Conservation (phyloP, 2,329 filamentous ascomycete species). For the Diaporthe australafricana region DNA sequence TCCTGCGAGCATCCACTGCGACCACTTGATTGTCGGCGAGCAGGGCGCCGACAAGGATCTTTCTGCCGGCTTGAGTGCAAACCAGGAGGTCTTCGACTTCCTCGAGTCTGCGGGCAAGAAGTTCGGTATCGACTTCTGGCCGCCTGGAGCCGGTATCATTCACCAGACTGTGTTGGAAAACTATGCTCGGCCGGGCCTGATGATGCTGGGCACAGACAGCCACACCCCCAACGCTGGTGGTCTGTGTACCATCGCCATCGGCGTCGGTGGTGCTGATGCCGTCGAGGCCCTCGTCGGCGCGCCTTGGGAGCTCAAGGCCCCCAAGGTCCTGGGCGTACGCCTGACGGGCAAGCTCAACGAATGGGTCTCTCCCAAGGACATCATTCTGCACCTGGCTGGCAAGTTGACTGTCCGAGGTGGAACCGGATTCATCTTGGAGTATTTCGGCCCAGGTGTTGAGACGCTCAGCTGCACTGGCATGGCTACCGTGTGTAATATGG, state of each 20-base stretch:
- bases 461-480: constrained; percentile 92
- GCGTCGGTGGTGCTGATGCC: constrained; percentile 95
- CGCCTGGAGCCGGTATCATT: constrained; percentile 92
- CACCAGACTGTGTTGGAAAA: constrained; percentile 99
- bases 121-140: constrained; percentile 97
- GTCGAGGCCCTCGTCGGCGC: constrained; percentile 96
- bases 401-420: constrained; percentile 92
- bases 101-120: constrained; percentile 90
- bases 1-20: constrained; percentile 97
- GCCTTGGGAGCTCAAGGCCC: constrained; percentile 97
- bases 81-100: constrained; percentile 98
- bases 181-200: constrained; percentile 94
- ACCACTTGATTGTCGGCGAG: constrained; percentile 98
- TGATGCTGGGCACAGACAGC: constrained; percentile 99
- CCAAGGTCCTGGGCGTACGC: constrained; percentile 87
- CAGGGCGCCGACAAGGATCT: constrained; percentile 90
- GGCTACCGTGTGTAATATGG: constrained; percentile 94
- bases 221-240: constrained; percentile 98
- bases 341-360: constrained; percentile 86
- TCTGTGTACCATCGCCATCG: constrained; percentile 92
- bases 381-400: constrained; percentile 91
- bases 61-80: constrained; percentile 85
- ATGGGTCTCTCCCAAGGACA: constrained; percentile 95
- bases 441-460: constrained; percentile 89
- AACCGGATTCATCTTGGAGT: constrained; percentile 95